Base-by-base conservation (phyloP, 1,284 basidiomycete genomes). In the Sporisorium graminicola region DNA sequence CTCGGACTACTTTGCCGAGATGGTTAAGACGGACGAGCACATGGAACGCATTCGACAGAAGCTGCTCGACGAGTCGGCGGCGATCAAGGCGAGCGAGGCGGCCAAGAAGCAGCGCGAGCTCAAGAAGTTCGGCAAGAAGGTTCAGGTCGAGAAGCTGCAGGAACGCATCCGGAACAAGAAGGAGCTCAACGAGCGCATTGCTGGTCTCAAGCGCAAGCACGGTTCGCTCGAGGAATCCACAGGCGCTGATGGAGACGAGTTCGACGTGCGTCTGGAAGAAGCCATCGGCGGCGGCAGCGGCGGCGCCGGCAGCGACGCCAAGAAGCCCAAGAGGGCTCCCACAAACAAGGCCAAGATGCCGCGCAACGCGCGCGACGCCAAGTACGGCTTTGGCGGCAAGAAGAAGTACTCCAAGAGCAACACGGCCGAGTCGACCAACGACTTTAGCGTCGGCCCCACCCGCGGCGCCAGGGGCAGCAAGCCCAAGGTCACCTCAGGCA, bases 111-210 rank as follows among this genome's bases (percentile, higher is more conserved):
- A 98, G 87, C 90, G 96, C 57, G 93, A 98, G 84, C 92, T 94
- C 70, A 98, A 98, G 88, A 98, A 98, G 89, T 97, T 94, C 83
- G 96, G 96, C 53, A 98, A 98, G 87, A 94, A 98, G 87, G 94
- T 98, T 24, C 94, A 95, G 87, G 87, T 91, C 58, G 93, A 94
- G 87, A 93, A 93, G 87, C 87, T 91, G 79, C 91, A 92, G 84
- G 92, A 94, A 87, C 87, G 94, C 50, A 90, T 93, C 85, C 84
- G 86, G 74, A 88, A 88, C 78, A 89, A 95, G 89, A 95, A 94
- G 91, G 93, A 67, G 91, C 94, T 85, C 89, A 92, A 92, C 46
- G 82, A 86, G 31, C 79, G 81, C 31, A 78, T 87, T 24, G 77
- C 83, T 43, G 79, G 81, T 8, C 76, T 87, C 26, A 87, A 97